These are phyloP conservation scores for Neolentinus lepideus DNA, from an alignment of 1,284 basidiomycete species.

Conservation along the genomic window DNA sequence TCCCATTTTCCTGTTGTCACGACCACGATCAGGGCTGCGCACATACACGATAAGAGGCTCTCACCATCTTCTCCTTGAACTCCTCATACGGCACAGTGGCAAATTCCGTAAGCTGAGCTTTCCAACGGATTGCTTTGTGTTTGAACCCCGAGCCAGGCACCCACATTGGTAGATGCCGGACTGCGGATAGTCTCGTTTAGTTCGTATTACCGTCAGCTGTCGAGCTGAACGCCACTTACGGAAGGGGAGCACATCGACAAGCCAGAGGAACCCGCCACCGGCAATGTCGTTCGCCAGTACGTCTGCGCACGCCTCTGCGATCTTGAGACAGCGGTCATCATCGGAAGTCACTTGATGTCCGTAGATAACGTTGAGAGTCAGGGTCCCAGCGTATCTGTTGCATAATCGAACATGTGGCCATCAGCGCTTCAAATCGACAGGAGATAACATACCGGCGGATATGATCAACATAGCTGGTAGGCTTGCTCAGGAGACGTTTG, in stretches of 20 bases:
- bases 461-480: neutral
- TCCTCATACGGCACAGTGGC: constrained; percentile 26
- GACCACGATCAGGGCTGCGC: neutral
- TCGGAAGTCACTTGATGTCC: neutral
- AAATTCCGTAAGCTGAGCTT: constrained; percentile 18
- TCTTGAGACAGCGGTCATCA: constrained; percentile 21
- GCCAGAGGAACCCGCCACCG: constrained; percentile 11
- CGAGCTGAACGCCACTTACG: constrained; percentile 41
- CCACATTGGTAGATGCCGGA: constrained; percentile 36
- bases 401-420: neutral
- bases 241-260: constrained; percentile 20
- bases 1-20: constrained; percentile 15
- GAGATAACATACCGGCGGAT: neutral
- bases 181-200: constrained; percentile 8
- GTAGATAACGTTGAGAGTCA: constrained; percentile 5
- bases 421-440: neutral
- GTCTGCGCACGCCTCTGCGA: constrained; percentile 19
- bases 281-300: constrained; percentile 17
- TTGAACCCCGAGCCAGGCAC: constrained; percentile 40
- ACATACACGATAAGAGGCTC: constrained; percentile 26
- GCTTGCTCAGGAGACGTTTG: neutral
- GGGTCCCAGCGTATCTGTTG: constrained; percentile 2
- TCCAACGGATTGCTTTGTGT: constrained; percentile 36
- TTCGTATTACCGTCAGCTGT: neutral
- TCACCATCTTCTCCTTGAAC: constrained; percentile 20